A percentile compares a stretch with the other conserved stretches of the same genome.
These are phyloP conservation scores for Flueggea neowawraea DNA, from an alignment of 441 rosid species.

Conservation along the genomic window DNA sequence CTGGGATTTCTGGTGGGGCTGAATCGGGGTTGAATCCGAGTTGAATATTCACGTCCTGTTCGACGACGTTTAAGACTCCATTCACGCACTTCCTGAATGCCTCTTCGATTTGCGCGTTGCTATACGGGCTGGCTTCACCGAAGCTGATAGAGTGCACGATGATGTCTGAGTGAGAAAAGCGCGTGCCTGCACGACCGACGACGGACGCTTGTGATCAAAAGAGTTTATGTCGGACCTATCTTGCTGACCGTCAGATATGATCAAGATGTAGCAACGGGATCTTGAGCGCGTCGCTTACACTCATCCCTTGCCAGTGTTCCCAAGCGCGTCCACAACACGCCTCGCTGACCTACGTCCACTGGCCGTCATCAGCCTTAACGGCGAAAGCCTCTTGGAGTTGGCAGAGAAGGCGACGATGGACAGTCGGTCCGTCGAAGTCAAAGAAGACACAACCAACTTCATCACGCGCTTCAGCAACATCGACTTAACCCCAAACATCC, in stretches of 20 bases:
- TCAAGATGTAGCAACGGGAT: slow-evolving; percentile 51
- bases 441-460: slow-evolving; percentile 52
- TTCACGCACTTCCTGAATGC: slow-evolving; percentile 37
- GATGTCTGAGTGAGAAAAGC: slow-evolving; percentile 40
- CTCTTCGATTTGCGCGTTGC: slow-evolving; percentile 40
- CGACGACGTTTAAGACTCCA: slow-evolving; percentile 44
- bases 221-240: slow-evolving; percentile 31
- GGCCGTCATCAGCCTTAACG: slow-evolving; percentile 67
- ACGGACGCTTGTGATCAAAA: slow-evolving; percentile 30
- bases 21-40: slow-evolving; percentile 68
- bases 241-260: slow-evolving; percentile 54
- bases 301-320: slow-evolving; percentile 54
- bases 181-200: slow-evolving; percentile 44
- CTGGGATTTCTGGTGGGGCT: slow-evolving; percentile 55
- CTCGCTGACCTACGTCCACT: slow-evolving; percentile 65
- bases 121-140: slow-evolving; percentile 22
- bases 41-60: slow-evolving; percentile 55
- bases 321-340: slow-evolving; percentile 60
- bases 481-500: slow-evolving; percentile 36
- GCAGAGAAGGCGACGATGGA: slow-evolving; percentile 76
- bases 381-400: slow-evolving; percentile 62
- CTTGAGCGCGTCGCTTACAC: slow-evolving; percentile 67
- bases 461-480: slow-evolving; percentile 63
- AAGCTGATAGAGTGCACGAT: slow-evolving; percentile 59
- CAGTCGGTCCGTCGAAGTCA: slow-evolving; percentile 69